Evolutionary conservation across 257 asterid genomes (phyloP), one percentile per base, ranked within the genome.

Genomic region (Asclepias syriaca): DNA sequence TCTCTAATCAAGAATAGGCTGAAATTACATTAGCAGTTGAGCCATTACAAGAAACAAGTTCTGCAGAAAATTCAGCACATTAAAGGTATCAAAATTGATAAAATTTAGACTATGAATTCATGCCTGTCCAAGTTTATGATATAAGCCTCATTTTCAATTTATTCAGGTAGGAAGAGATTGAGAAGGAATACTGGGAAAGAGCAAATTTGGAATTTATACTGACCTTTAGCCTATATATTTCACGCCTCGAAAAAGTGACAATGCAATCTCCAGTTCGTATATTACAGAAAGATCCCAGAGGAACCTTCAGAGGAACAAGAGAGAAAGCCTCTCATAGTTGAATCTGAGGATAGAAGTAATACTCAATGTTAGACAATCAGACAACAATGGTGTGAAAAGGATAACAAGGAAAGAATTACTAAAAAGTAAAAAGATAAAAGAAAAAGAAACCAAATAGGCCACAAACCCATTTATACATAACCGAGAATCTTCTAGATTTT

Each of bases 321-420:
- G 98, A 21, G 97, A 94, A 85, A 94, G 97, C 80, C 99, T 88
- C 75, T 94, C 97, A 78, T 94, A 94, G 71, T 77, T 85, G 82
- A 84, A 94, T 88, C 99, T 94, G 66, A 76, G 70, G 74, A 81
- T 74, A 73, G n/a, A 63, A 27, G 51, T 76, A 66, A 55, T 54
- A 37, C 45, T 46, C 7, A 14, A 27, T n/a, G 60, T 12, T 8
- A 48, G 68, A 37, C 24, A 63, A 6, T 63, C 46, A 56, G 46
- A 57, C 75, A 53, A 24, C 8, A 58, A n/a, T 58, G 29, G 50
- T 34, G 18, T 29, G 12, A 59, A 34, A 43, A 45, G 70, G 65
- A 34, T 16, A 68, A 45, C 39, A 49, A n/a, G 56, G 46, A 55
- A 37, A 55, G 37, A 55, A 45, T 22, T 18, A 8, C n/a, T 6